Conservation (phyloP, 495 filamentous ascomycete species). For the Alectoria sarmentosa region DNA sequence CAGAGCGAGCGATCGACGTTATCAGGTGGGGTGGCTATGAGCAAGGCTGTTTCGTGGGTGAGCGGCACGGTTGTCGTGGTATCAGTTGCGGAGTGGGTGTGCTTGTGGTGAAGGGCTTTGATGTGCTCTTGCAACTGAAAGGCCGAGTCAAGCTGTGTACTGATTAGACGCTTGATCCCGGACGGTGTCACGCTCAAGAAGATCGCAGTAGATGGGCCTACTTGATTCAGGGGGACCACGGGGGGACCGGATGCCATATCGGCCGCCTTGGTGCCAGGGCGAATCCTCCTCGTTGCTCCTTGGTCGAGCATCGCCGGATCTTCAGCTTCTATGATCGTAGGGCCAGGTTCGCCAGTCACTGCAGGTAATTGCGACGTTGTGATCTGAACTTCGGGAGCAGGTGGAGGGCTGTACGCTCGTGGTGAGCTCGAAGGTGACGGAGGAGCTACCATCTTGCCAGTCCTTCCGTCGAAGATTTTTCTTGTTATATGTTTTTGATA, state of each 20-base stretch:
- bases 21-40: slow-evolving; percentile 70
- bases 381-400: slow-evolving; percentile 84
- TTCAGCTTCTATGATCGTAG: slow-evolving; percentile 35
- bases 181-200: background rate
- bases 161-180: background rate
- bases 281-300: slow-evolving; percentile 73
- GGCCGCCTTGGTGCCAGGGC: slow-evolving; percentile 80
- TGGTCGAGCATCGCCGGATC: slow-evolving; percentile 48
- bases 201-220: slow-evolving; percentile 33
- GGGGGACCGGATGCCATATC: slow-evolving; percentile 92
- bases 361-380: slow-evolving; percentile 69
- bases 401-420: slow-evolving; percentile 80
- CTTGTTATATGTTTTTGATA: slow-evolving; percentile 1
- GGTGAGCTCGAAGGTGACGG: slow-evolving; percentile 63
- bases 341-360: slow-evolving; percentile 42
- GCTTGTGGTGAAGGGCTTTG: slow-evolving; percentile 77
- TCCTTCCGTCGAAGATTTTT: background rate
- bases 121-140: slow-evolving; percentile 99
- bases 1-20: slow-evolving; percentile 79
- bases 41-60: slow-evolving; percentile 59
- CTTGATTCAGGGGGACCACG: slow-evolving; percentile 74
- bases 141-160: slow-evolving; percentile 74
- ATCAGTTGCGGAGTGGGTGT: slow-evolving; percentile 58
- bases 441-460: background rate
- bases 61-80: slow-evolving; percentile 54